Conservation (phyloP, 176 grass and related monocot genomes). For the Hyparrhenia diplandra region DNA sequence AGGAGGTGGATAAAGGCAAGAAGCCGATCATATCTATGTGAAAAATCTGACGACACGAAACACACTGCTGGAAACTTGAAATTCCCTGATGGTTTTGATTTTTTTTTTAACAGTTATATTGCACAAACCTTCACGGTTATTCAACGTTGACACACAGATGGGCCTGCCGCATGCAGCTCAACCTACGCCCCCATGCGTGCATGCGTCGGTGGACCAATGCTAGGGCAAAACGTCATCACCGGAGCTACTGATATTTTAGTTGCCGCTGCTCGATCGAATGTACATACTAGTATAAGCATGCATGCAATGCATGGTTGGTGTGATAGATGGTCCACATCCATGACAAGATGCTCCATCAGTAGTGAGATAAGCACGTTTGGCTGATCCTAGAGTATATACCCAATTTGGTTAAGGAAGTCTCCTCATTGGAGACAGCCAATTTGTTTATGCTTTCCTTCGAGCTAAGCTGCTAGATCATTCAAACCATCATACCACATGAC, state of each 20-base stretch:
- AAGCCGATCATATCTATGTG: too few species aligned
- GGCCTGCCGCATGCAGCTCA: not conserved
- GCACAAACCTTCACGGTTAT: too few species aligned
- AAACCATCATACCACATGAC: not conserved
- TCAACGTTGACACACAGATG: not conserved
- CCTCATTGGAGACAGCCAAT: conserved; percentile 28
- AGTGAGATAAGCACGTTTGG: not conserved
- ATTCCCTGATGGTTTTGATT: too few species aligned
- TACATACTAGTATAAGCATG: not conserved
- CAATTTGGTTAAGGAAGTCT: not conserved
- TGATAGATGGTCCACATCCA: not conserved
- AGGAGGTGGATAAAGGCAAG: too few species aligned
- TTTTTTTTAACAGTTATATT: too few species aligned
- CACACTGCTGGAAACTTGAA: too few species aligned
- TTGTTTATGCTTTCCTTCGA: conserved; percentile 4
- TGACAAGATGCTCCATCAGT: not conserved
- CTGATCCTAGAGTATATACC: not conserved
- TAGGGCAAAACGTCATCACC: not conserved
- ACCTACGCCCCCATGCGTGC: not conserved
- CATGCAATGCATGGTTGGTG: not conserved
- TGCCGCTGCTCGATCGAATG: not conserved
- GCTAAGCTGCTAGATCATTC: not conserved
- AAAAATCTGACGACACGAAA: too few species aligned
- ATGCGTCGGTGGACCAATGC: not conserved
- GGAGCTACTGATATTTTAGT: not conserved